Conservation (phyloP, 1,139 yeast genomes). For the Keqinozyma sinolaborantium region DNA sequence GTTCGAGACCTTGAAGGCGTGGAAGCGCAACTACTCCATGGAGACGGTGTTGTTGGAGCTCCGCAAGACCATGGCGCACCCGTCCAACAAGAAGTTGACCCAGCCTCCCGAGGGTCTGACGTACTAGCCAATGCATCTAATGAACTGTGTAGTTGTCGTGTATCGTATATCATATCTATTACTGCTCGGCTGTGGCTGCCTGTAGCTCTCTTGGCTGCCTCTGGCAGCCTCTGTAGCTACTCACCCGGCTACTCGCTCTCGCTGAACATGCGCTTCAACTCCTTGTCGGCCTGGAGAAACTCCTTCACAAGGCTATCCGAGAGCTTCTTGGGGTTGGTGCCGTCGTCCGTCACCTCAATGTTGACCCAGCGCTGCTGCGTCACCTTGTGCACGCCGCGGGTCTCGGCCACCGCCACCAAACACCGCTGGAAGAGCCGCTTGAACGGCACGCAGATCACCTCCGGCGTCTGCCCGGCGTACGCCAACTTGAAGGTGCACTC, state of each 20-base stretch:
- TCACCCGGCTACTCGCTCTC: slow-evolving; percentile 2
- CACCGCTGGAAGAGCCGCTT: slow-evolving; percentile 52
- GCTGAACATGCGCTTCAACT: slow-evolving; percentile 31
- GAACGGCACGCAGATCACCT: slow-evolving; percentile 52
- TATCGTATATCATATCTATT: too few species aligned
- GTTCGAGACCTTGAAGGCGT: slow-evolving; percentile 70
- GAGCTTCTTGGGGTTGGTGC: slow-evolving; percentile 31
- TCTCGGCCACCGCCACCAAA: slow-evolving; percentile 21
- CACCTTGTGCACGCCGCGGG: slow-evolving; percentile 23
- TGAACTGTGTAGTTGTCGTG: too few species aligned
- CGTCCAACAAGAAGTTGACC: slow-evolving; percentile 76
- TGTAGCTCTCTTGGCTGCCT: too few species aligned
- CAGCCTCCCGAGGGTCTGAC: slow-evolving; percentile 91
- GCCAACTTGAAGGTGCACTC: slow-evolving; percentile 43
- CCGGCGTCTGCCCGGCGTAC: slow-evolving; percentile 21
- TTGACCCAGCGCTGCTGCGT: slow-evolving; percentile 30
- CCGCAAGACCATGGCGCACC: slow-evolving; percentile 79
- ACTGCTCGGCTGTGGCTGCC: too few species aligned
- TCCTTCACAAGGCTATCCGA: slow-evolving; percentile 25
- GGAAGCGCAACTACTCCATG: slow-evolving; percentile 90
- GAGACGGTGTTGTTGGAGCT: slow-evolving; percentile 86
- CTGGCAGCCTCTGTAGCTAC: too few species aligned
- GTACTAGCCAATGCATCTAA: too few species aligned
- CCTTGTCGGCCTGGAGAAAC: slow-evolving; percentile 37
- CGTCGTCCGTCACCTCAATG: slow-evolving; percentile 39